Percentiles rank a stretch among this genome's conserved stretches.
Evolutionary conservation across 225 moss, liverwort and hornwort genomes (phyloP).

Genomic region (Pseudisothecium myosuroides): DNA sequence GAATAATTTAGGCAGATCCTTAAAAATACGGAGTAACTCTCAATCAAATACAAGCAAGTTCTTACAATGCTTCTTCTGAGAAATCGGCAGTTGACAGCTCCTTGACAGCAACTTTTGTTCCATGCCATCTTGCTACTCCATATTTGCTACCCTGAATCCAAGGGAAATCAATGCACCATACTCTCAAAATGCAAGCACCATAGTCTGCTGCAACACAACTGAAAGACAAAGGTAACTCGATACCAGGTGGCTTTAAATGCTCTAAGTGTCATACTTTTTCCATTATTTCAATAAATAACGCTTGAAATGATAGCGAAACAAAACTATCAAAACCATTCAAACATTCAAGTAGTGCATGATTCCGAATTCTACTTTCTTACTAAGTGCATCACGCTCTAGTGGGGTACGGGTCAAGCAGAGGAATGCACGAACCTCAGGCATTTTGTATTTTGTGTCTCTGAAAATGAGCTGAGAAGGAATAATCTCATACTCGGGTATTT

Average conservation of each 20-base stretch:
- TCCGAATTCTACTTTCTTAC: neutral
- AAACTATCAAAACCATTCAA: neutral
- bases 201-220: neutral
- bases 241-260: neutral
- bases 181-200: slow-evolving; percentile 4
- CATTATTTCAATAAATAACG: neutral
- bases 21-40: neutral
- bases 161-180: neutral
- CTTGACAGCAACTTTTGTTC: slow-evolving; percentile 87
- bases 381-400: neutral
- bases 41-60: neutral
- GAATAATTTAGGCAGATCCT: neutral
- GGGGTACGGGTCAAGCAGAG: neutral
- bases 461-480: slow-evolving; percentile 38
- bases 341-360: neutral
- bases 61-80: slow-evolving; percentile 38
- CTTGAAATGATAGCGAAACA: neutral
- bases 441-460: slow-evolving; percentile 12
- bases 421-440: slow-evolving; percentile 16
- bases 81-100: slow-evolving; percentile 51
- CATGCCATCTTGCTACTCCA: slow-evolving; percentile 69
- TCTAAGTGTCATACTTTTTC: neutral
- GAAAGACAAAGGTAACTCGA: neutral
- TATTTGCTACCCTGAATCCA: slow-evolving; percentile 50
- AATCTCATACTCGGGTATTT: slow-evolving; percentile 88